Evolutionary conservation across 2,329 filamentous ascomycete species (phyloP), one percentile per base, ranked within the genome.

Genomic region (Hymenoscyphus repandus): DNA sequence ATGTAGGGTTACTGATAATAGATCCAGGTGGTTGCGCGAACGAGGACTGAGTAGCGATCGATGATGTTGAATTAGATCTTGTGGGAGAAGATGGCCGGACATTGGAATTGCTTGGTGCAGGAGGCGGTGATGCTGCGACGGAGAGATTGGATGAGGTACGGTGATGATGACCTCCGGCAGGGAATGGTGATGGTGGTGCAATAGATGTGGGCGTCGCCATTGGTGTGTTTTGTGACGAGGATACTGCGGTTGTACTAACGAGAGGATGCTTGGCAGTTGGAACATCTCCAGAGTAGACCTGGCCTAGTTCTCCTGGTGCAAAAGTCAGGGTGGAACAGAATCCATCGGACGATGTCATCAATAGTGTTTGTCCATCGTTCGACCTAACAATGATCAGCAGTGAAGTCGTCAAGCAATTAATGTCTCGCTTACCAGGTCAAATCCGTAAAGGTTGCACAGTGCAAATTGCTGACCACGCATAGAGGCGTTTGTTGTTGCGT

Each of bases 311-410:
- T 7, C 89, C 88, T 2, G 86, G 74, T 1, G 80, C 70, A 65
- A 99, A 99, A 0, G 90, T 87, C 5, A 99, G 74, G 0, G 88
- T 86, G 0, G 93, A 99, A 68, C 93, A 99, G 72, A 97, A 99
- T 0, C 93, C 93, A 68, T 99, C 93, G 0, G 93, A 96, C 0
- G 93, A 99, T n/a, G 90, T 93, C 72, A 99, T 95, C 45, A 99
- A 76, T 18, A 99, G 74, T 1, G 86, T 90, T 38, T 82, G 75
- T 11, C 87, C 87, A 68, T 91, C 87, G 56, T 77, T 83, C 1
- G 87, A 87, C 85, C 85, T 88, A 55, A 30, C 70, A 62, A 32
- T 4, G 32, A 45, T 58, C 52, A 62, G 56, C 43, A 32, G n/a
- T 27, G 36, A 31, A 15, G 17, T 15, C 11, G 30, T 22, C 2